Evolutionary conservation across 179 eudicot genomes (phyloP).

Genomic region (Beta lomatogona): DNA sequence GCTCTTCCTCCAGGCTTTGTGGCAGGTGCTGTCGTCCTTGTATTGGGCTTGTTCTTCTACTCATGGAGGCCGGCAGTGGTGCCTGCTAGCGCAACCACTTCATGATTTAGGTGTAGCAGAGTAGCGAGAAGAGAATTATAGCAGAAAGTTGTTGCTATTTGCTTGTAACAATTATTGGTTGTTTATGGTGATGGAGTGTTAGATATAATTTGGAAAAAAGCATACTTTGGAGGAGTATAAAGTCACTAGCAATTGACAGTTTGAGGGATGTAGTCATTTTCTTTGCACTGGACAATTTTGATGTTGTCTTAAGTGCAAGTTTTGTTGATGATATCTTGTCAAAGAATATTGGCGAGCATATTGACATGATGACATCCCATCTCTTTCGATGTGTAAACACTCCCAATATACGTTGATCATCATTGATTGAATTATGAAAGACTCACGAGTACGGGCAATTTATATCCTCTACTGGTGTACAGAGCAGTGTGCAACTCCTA

Average conservation of each 20-base stretch:
- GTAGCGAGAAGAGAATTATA: neutral
- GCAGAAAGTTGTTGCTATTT: slow-evolving; percentile 8
- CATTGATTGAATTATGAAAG: neutral
- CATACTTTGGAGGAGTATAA: neutral
- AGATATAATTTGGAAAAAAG: neutral
- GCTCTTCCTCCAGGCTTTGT: slow-evolving; percentile 86
- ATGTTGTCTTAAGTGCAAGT: slow-evolving; percentile 1
- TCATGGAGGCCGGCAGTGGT: slow-evolving; percentile 48
- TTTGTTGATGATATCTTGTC: neutral
- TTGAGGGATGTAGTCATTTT: neutral
- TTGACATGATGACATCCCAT: neutral
- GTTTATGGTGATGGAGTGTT: neutral
- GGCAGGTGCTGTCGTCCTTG: slow-evolving; percentile 66
- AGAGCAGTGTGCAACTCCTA: neutral
- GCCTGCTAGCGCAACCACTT: slow-evolving; percentile 35
- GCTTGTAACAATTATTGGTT: slow-evolving; percentile 9
- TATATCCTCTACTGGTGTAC: neutral
- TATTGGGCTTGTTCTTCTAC: slow-evolving; percentile 71
- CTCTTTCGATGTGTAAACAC: neutral
- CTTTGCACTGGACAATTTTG: neutral
- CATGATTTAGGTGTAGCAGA: slow-evolving; percentile 20
- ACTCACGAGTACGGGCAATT: too few relatives aligned
- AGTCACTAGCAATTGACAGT: neutral
- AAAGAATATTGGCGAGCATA: neutral
- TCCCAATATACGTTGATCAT: neutral